Percentiles rank a stretch among this genome's conserved stretches.
These are phyloP conservation scores for Trichoderma atrobrunneum DNA, from an alignment of 2,329 filamentous ascomycete species.

Conservation along the genomic window DNA sequence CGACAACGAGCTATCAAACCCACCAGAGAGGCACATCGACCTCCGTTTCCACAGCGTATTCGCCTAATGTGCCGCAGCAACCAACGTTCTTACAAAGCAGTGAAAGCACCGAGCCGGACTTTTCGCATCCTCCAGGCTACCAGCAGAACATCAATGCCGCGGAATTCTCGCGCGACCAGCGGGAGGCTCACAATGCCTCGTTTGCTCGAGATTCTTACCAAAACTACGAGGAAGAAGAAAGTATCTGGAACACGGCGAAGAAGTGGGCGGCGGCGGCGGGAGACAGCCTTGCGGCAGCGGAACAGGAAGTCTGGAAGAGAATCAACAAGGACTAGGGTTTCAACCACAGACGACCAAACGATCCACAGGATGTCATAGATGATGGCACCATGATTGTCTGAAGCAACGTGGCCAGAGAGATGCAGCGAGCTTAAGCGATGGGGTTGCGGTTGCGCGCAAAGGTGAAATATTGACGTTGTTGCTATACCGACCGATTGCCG, in stretches of 20 bases:
- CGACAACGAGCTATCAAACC: constrained; percentile 39
- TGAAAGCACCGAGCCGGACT: constrained; percentile 26
- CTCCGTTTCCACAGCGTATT: constrained; percentile 32
- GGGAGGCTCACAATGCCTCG: constrained; percentile 38
- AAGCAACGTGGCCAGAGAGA: not conserved
- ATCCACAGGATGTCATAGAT: not conserved
- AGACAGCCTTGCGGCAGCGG: constrained; percentile 55
- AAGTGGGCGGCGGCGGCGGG: constrained; percentile 57
- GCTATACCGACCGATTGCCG: not conserved
- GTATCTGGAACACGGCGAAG: constrained; percentile 56
- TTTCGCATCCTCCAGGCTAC: constrained; percentile 54
- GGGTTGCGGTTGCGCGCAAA: not conserved
- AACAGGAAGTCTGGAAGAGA: constrained; percentile 61
- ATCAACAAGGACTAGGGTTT: constrained; percentile 54
- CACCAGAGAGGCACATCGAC: constrained; percentile 47
- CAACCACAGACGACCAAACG: not conserved
- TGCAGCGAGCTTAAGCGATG: not conserved
- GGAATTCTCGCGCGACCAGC: constrained; percentile 49
- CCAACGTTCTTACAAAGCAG: constrained; percentile 30
- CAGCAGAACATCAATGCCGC: constrained; percentile 54
- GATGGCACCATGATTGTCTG: not conserved
- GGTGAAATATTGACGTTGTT: not conserved
- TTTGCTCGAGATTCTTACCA: constrained; percentile 27
- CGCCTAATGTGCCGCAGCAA: constrained; percentile 26
- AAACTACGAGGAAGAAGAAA: constrained; percentile 37